A percentile compares a stretch with the other conserved stretches of the same genome.
Conservation (phyloP, 805 yeast genomes). For the Ogataea pini region DNA sequence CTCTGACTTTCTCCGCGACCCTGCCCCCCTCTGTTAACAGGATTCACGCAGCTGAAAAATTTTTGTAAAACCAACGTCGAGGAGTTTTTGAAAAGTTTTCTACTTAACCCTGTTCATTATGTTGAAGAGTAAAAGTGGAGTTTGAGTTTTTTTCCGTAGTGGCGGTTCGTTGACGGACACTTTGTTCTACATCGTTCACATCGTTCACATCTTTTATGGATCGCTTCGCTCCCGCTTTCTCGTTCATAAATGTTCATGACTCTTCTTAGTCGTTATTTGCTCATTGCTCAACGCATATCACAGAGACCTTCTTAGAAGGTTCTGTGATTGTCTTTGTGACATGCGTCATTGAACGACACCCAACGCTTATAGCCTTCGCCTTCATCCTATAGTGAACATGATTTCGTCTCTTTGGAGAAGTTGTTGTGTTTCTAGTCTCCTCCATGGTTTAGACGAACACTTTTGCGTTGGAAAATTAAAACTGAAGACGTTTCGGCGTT, state of each 20-base stretch:
- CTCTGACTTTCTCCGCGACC: neutral
- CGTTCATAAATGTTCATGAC: too few relatives aligned
- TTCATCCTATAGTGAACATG: slow-evolving; percentile 17
- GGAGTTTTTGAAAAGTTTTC: neutral
- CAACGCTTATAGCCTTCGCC: slow-evolving; percentile 30
- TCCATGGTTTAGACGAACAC: slow-evolving; percentile 26
- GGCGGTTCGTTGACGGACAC: too few relatives aligned
- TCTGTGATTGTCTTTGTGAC: neutral
- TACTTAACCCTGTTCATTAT: too few relatives aligned
- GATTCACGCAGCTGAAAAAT: neutral
- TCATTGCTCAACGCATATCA: too few relatives aligned
- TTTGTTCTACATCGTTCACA: too few relatives aligned
- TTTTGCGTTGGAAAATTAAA: slow-evolving; percentile 30
- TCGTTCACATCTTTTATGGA: too few relatives aligned
- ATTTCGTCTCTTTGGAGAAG: slow-evolving; percentile 11
- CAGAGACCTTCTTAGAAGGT: neutral
- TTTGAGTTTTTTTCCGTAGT: too few relatives aligned
- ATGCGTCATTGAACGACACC: slow-evolving; percentile 3
- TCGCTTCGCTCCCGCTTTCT: too few relatives aligned
- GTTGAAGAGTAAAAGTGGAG: too few relatives aligned
- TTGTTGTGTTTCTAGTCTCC: slow-evolving; percentile 12
- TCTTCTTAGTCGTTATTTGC: too few relatives aligned
- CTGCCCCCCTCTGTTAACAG: neutral
- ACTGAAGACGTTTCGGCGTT: slow-evolving; percentile 6
- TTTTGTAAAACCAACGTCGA: too few relatives aligned